phyloP scores from a whole-genome alignment of 306 rosid species.

The Ziziphus jujuba region DNA sequence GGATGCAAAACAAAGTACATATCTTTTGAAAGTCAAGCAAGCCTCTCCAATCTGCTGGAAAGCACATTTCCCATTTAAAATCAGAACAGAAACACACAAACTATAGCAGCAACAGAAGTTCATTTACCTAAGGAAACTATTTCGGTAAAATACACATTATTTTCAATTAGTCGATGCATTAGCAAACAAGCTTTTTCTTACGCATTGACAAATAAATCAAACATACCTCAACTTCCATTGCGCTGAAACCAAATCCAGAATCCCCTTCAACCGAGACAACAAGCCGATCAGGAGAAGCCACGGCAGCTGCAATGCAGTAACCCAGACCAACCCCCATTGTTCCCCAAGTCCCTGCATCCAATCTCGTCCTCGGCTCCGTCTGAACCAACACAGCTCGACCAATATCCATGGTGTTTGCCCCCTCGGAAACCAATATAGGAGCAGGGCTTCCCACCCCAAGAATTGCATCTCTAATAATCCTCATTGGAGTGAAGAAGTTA shows the following conservation, averaged over 20 bases:
- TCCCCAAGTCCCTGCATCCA: constrained; percentile 77
- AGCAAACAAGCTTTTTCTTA: not conserved
- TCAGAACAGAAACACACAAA: too few species aligned
- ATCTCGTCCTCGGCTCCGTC: constrained; percentile 65
- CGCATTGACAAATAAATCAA: not conserved
- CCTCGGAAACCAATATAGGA: constrained; percentile 61
- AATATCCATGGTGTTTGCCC: constrained; percentile 68
- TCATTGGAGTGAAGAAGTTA: constrained; percentile 67
- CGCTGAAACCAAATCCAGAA: constrained; percentile 95
- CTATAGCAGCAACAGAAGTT: not conserved
- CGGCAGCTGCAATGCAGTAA: constrained; percentile 94
- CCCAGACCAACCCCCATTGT: constrained; percentile 97
- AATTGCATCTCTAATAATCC: constrained; percentile 53
- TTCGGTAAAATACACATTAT: not conserved
- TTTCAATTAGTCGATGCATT: not conserved
- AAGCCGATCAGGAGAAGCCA: constrained; percentile 78
- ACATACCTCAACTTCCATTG: constrained; percentile 96
- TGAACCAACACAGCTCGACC: constrained; percentile 61
- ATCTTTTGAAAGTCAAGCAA: too few species aligned
- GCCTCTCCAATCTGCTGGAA: too few species aligned
- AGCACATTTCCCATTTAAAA: not conserved
- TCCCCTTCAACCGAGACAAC: constrained; percentile 94
- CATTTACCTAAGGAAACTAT: not conserved
- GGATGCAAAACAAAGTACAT: too few species aligned
- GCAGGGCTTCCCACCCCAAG: constrained; percentile 47